Percentiles rank a stretch among this genome's conserved stretches.
These are phyloP conservation scores for Blastomyces emzantsi DNA, from an alignment of 2,329 filamentous ascomycete genomes.

Conservation along the genomic window DNA sequence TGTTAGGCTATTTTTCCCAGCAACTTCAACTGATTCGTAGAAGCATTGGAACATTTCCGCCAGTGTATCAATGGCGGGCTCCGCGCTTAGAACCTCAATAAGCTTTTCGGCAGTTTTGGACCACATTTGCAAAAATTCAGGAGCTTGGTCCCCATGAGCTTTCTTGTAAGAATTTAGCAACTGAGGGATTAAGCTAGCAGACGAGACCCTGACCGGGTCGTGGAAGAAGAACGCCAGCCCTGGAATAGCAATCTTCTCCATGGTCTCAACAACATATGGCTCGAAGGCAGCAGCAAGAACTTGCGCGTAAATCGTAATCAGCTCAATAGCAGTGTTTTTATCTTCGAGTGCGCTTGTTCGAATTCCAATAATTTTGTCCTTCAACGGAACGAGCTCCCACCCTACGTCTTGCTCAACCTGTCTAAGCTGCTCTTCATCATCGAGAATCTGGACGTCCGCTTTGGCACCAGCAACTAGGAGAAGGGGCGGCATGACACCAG, in stretches of 20 bases:
- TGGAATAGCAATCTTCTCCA: slow-evolving; percentile 92
- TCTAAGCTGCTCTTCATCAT: slow-evolving; percentile 90
- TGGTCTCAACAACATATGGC: slow-evolving; percentile 81
- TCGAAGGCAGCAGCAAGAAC: slow-evolving; percentile 90
- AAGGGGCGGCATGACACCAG: slow-evolving; percentile 88
- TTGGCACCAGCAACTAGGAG: slow-evolving; percentile 87
- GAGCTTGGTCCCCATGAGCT: slow-evolving; percentile 70
- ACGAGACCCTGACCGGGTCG: slow-evolving; percentile 89
- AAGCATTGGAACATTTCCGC: slow-evolving; percentile 99
- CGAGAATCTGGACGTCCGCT: slow-evolving; percentile 91
- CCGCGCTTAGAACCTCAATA: slow-evolving; percentile 83
- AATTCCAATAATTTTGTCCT: slow-evolving; percentile 97
- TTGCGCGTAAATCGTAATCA: slow-evolving; percentile 94
- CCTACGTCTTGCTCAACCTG: slow-evolving; percentile 90
- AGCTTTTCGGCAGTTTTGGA: slow-evolving; percentile 77
- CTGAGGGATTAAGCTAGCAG: slow-evolving; percentile 88
- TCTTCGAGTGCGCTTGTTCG: slow-evolving; percentile 94
- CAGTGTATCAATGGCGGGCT: slow-evolving; percentile 90
- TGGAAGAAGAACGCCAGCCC: slow-evolving; percentile 98
- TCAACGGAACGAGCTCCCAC: slow-evolving; percentile 94
- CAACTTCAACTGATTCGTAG: slow-evolving; percentile 93
- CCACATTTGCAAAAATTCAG: slow-evolving; percentile 76
- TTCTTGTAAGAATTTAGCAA: slow-evolving; percentile 92
- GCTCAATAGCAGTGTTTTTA: slow-evolving; percentile 99
- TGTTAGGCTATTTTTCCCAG: slow-evolving; percentile 74